These are phyloP conservation scores for Colletotrichum sidae DNA, from an alignment of 2,329 filamentous ascomycete species.

Conservation along the genomic window DNA sequence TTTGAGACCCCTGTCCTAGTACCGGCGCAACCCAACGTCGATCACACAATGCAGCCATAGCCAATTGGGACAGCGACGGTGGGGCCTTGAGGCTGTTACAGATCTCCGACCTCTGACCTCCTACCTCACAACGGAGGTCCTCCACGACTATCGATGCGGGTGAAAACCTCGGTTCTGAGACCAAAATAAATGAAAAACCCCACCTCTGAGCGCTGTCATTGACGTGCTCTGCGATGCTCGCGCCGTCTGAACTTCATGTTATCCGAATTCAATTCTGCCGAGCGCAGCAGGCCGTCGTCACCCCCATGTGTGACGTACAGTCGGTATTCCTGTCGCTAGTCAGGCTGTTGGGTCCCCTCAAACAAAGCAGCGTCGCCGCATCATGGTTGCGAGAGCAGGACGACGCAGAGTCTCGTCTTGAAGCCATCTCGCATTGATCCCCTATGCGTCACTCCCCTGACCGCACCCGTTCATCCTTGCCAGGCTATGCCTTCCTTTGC, in stretches of 20 bases:
- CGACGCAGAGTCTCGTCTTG: constrained; percentile 16
- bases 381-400: constrained; percentile 16
- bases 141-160: too few species aligned
- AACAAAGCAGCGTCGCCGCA: constrained; percentile 1
- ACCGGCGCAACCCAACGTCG: constrained; percentile 13
- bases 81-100: constrained; percentile 33
- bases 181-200: too few species aligned
- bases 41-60: constrained; percentile 30
- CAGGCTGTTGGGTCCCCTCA: constrained; percentile 13
- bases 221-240: background rate
- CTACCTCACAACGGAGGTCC: background rate
- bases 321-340: constrained; percentile 6
- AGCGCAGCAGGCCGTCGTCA: too few species aligned
- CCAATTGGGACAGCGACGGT: background rate
- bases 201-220: background rate
- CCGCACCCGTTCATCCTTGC: constrained; percentile 24
- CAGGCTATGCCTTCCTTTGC: background rate
- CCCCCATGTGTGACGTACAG: background rate
- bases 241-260: constrained; percentile 32
- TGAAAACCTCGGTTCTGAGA: too few species aligned
- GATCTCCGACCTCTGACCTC: constrained; percentile 19
- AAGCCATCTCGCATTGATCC: constrained; percentile 32
- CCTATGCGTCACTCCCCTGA: constrained; percentile 30
- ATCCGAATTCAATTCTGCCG: background rate
- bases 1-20: constrained; percentile 8